Evolutionary conservation across 371 early-diverging fungal genomes (phyloP).

Genomic region (Saksenaea oblongispora): DNA sequence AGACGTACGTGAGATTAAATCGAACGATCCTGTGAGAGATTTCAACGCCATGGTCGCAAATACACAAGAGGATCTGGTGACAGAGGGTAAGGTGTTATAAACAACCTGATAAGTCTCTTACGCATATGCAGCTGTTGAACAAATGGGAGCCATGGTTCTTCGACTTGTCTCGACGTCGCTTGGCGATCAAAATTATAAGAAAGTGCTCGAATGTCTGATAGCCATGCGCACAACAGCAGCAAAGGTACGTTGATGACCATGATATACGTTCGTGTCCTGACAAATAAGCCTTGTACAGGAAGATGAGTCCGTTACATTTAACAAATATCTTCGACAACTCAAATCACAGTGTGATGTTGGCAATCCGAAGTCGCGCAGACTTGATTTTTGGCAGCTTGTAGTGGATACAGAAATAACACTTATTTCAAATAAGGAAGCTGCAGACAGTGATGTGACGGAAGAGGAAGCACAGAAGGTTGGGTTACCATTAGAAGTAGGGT

Average conservation of each 20-base stretch:
- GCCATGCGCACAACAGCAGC: slow-evolving; percentile 46
- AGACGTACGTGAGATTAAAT: slow-evolving; percentile 48
- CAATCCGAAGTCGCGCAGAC: slow-evolving; percentile 20
- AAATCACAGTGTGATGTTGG: slow-evolving; percentile 21
- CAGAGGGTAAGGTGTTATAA: slow-evolving; percentile 30
- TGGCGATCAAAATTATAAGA: slow-evolving; percentile 54
- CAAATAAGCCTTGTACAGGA: slow-evolving; percentile 15
- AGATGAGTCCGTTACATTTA: slow-evolving; percentile 44
- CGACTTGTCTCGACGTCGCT: slow-evolving; percentile 54
- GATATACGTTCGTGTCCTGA: too few species aligned
- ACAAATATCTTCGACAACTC: slow-evolving; percentile 35
- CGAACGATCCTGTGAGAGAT: slow-evolving; percentile 59
- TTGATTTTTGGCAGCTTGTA: slow-evolving; percentile 44
- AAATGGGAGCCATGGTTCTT: slow-evolving; percentile 56
- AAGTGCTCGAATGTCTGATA: slow-evolving; percentile 54
- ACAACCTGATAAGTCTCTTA: background rate
- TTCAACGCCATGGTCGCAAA: slow-evolving; percentile 59
- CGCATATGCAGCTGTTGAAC: slow-evolving; percentile 48
- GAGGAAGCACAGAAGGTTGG: slow-evolving; percentile 35
- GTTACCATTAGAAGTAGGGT: background rate
- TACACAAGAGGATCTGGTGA: slow-evolving; percentile 40
- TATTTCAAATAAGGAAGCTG: slow-evolving; percentile 39
- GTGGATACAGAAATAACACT: slow-evolving; percentile 30
- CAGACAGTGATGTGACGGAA: slow-evolving; percentile 26
- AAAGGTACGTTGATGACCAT: slow-evolving; percentile 15